Evolutionary conservation across 495 filamentous ascomycete genomes (phyloP).

Genomic region (Neurospora sp.): DNA sequence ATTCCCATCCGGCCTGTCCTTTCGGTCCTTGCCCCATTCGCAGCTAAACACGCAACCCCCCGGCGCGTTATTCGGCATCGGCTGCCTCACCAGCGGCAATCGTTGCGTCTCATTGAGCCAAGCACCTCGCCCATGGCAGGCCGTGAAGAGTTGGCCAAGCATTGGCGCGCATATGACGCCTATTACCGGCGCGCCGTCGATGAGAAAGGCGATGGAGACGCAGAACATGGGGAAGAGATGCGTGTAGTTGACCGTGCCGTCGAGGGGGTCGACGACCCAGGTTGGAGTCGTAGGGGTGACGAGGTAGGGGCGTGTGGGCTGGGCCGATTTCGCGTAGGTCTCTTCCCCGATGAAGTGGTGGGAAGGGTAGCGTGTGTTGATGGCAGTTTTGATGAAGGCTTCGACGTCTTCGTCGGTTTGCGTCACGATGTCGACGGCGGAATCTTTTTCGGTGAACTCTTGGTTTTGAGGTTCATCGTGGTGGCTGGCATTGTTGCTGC

Average conservation of each 20-base stretch:
- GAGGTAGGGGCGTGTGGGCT: slow-evolving; percentile 45
- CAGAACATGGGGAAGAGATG: slow-evolving; percentile 69
- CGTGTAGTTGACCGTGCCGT: slow-evolving; percentile 66
- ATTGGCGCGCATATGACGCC: slow-evolving; percentile 60
- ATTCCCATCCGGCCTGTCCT: slow-evolving; percentile 51
- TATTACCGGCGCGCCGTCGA: slow-evolving; percentile 45
- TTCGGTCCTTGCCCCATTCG: slow-evolving; percentile 65
- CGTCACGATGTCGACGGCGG: slow-evolving; percentile 61
- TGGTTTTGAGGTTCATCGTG: slow-evolving; percentile 7
- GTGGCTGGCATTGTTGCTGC: slow-evolving; percentile 1
- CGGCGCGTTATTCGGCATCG: slow-evolving; percentile 52
- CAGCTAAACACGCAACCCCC: slow-evolving; percentile 57
- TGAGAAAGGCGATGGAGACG: slow-evolving; percentile 54
- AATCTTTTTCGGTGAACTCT: slow-evolving; percentile 47
- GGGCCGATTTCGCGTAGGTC: slow-evolving; percentile 48
- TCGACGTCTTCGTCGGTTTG: slow-evolving; percentile 65
- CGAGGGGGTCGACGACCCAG: slow-evolving; percentile 61
- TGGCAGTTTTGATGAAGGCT: slow-evolving; percentile 48
- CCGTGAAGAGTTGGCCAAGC: slow-evolving; percentile 53
- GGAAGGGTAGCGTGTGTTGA: slow-evolving; percentile 45
- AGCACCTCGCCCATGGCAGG: slow-evolving; percentile 49
- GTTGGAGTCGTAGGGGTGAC: slow-evolving; percentile 45
- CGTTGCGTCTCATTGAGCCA: slow-evolving; percentile 54
- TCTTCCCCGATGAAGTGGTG: slow-evolving; percentile 68
- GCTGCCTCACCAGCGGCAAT: slow-evolving; percentile 48